Evolutionary conservation across 2,329 filamentous ascomycete species (phyloP), one percentile per base, ranked within the genome.

Genomic region (Alternaria alternata): DNA sequence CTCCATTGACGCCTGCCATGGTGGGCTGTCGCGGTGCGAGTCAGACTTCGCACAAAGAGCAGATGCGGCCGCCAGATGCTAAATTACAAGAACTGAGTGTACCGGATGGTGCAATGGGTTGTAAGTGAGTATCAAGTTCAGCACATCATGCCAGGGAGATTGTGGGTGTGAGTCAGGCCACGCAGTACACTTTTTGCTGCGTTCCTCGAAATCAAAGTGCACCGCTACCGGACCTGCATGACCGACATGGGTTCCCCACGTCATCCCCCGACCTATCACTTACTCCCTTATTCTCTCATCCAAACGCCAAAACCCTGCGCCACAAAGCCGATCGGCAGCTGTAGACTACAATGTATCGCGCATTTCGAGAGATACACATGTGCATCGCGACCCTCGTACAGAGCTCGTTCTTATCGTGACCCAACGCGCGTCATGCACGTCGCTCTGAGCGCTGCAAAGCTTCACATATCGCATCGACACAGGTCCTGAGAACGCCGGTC

Each of bases 1-100:
- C 64, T 54, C 68, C 69, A 66, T 70, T 69, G 43, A 66, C 64
- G 56, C 69, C 64, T 47, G 75, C 69, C 76, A 78, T 78, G 61
- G 54, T 63, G 61, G 62, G 61, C 48, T 59, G 49, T 59, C 39
- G 61, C 53, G 51, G 51, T 60, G 65, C 61, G 54, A 58, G 61
- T 63, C 61, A 61, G 44, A 55, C 57, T 57, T 46, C 16, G 51
- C 58, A 44, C 52, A 57, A 46, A 47, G 55, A 48, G 54, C 43
- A 36, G 36, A 12, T 28, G 51, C 34, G 28, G 41, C 48, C 43
- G 39, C 49, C 59, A 51, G 49, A 36, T 52, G 57, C 49, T 8
- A 16, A 22, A 41, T 14, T 34, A 51, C 20, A 38, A 1, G 34
- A 36, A 34, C 22, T 11, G 34, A 32, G 24, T 24, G 16, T 32